Base-by-base conservation (phyloP, 768 basidiomycete species). In the Xerocomellus chrysenteron region DNA sequence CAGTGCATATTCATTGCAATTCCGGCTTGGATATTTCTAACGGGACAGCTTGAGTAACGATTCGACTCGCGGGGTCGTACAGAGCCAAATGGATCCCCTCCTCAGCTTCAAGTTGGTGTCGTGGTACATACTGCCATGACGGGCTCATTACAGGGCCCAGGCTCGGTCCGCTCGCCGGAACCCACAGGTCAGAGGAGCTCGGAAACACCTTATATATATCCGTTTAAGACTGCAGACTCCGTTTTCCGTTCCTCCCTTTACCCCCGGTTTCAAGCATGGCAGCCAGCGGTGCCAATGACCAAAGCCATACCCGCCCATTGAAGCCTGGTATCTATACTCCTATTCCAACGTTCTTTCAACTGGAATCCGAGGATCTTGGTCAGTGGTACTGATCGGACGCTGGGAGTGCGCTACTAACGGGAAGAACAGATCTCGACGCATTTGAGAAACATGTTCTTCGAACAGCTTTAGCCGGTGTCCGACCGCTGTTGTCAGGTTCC, bases 291-390 rank as follows among this genome's bases (percentile, higher is more conserved):
- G 54, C 61, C 52, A 66, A 66, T 24, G 56, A 57, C 12, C 37
- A 55, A 11, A 17, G 28, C 17, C 63, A 56, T 47, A 40, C 52
- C 54, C 86, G 90, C 52, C 80, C 82, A 17, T 76, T 96, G 61
- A 81, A 76, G 52, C 71, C 90, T 24, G 92, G 94, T 43, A 82
- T 96, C 54, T 94, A 82, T 73, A 88, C 90, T 11, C 94, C 94
- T 33, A 83, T 96, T 64, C 91, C 87, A 33, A 84, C 92, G 16
- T 95, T 96, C 77, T 94, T 92, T 78, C 70, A 85, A 19, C 77
- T 79, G 1, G 81, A 78, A 36, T 81, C 85, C 41, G 90, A 95
- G 72, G 92, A 94, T 62, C 81, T 96, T 53, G 93, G 92, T 91
- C 65, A 67, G 83, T 76, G 35, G 47, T 35, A 35, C 58, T 45